These are phyloP conservation scores for Candida hungchunana DNA, from an alignment of 805 yeast species.

Conservation along the genomic window DNA sequence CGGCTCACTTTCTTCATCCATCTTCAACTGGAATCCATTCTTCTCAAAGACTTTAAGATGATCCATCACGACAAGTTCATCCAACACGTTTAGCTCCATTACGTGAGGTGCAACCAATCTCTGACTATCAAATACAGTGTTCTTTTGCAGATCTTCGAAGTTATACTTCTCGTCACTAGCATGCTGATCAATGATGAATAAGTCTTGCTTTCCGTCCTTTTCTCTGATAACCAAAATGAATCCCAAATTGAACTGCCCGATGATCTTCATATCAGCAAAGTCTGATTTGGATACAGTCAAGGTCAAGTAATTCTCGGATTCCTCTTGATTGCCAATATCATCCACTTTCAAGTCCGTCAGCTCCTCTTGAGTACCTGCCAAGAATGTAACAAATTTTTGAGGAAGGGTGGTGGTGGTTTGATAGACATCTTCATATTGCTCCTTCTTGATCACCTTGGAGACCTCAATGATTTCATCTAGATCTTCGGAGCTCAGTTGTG, in stretches of 20 bases:
- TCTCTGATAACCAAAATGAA: constrained; percentile 71
- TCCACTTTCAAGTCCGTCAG: constrained; percentile 23
- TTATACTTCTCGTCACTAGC: constrained; percentile 96
- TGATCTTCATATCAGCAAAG: constrained; percentile 66
- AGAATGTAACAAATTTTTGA: too few relatives aligned
- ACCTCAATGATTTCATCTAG: constrained; percentile 12
- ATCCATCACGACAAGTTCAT: constrained; percentile 68
- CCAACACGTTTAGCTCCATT: constrained; percentile 70
- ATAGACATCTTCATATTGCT: too few relatives aligned
- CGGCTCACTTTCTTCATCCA: constrained; percentile 47
- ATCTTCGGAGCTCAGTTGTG: constrained; percentile 2
- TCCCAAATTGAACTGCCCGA: constrained; percentile 96
- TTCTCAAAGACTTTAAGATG: constrained; percentile 50
- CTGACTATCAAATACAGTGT: constrained; percentile 61
- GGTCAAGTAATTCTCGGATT: constrained; percentile 56
- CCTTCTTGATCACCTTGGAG: constrained; percentile 16
- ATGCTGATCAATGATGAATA: constrained; percentile 93
- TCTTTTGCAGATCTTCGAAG: constrained; percentile 64
- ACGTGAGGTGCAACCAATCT: constrained; percentile 55
- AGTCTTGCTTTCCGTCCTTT: constrained; percentile 47
- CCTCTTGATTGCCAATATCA: constrained; percentile 41
- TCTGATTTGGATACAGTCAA: constrained; percentile 67
- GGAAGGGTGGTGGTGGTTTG: neutral
- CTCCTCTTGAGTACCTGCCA: too few relatives aligned
- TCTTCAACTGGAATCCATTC: constrained; percentile 71